Base-by-base conservation (phyloP, 2,329 filamentous ascomycete genomes). In the Ceratocystis eucalypticola region DNA sequence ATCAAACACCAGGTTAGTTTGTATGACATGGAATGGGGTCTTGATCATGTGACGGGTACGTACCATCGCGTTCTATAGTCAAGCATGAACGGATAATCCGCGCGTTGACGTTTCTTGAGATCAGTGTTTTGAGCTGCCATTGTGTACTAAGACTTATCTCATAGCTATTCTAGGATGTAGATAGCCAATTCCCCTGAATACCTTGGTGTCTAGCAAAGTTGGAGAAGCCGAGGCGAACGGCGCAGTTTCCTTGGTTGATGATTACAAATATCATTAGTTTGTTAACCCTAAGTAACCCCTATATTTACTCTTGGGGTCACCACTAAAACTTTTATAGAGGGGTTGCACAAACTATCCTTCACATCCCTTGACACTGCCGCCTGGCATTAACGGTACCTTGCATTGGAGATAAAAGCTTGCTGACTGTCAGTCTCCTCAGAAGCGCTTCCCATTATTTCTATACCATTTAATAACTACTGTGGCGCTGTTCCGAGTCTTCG, bases 41-140 rank as follows among this genome's bases (percentile, higher is more conserved):
- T 5, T 53, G 8, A 2, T n/a, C 22, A 12, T 53, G 48, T 15
- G 46, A n/a, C n/a, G 46, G 48, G 10, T 53, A 70, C 77, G 72
- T 71, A 91, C 91, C 92, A 96, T 84, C 92, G 78, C 68, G 91
- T 95, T 66, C 91, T 82, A 74, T 96, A 96, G 70, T 94, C 88
- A 33, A 93, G 81, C 53, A 86, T 78, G 74, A 87, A 96, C 61
- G 80, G 80, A 75, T 96, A 96, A 75, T 96, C 89, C 48, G 77
- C 77, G 69, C 89, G 57, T 44, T 41, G 44, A 17, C 65, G 65
- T 4, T 62, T 62, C 59, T 62, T 62, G 1, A 66, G 25, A 5
- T 45, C 61, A 0, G 61, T 7, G 3, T 48, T 62, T 5, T 25
- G 17, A 22, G 44, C 15, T 7, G 44, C 0, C 61, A 62, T 62